A percentile compares a stretch with the other conserved stretches of the same genome.
These are phyloP conservation scores for Candida pini DNA, from an alignment of 805 yeast genomes.

Conservation along the genomic window DNA sequence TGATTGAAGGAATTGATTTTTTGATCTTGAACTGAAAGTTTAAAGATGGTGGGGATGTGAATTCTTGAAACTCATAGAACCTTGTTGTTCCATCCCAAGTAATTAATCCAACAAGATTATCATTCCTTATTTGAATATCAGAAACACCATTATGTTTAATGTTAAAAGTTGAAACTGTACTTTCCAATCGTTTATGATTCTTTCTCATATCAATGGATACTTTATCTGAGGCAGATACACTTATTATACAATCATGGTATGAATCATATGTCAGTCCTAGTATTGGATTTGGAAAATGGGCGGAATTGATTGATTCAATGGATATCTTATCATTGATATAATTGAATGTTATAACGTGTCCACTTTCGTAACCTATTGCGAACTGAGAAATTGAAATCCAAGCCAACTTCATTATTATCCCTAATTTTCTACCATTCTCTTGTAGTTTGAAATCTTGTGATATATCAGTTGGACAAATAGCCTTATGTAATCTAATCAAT, in stretches of 20 bases:
- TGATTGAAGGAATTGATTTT: slow-evolving; percentile 22
- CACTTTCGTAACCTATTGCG: slow-evolving; percentile 69
- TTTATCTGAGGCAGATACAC: slow-evolving; percentile 46
- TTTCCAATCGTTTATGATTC: slow-evolving; percentile 1
- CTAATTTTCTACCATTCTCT: slow-evolving; percentile 34
- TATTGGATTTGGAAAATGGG: slow-evolving; percentile 52
- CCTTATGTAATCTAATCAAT: slow-evolving; percentile 30
- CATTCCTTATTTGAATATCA: slow-evolving; percentile 19
- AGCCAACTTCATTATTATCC: slow-evolving; percentile 60
- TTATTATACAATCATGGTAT: slow-evolving; percentile 23
- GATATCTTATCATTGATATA: slow-evolving; percentile 13
- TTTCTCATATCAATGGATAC: slow-evolving; percentile 26
- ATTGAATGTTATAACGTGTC: slow-evolving; percentile 39
- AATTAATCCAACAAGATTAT: slow-evolving; percentile 29
- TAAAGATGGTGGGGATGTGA: slow-evolving; percentile 10
- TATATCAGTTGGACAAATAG: slow-evolving; percentile 25
- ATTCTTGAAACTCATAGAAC: slow-evolving; percentile 30
- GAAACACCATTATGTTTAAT: slow-evolving; percentile 36
- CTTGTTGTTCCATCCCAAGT: slow-evolving; percentile 51
- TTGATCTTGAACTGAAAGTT: slow-evolving; percentile 22
- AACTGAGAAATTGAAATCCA: slow-evolving; percentile 32
- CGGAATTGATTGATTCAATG: slow-evolving; percentile 16
- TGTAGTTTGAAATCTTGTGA: slow-evolving; percentile 20
- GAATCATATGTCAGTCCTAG: slow-evolving; percentile 35
- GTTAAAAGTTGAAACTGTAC: slow-evolving; percentile 8